A percentile compares a stretch with the other conserved stretches of the same genome.
phyloP scores from a whole-genome alignment of 306 rosid genomes.

The Crataegus laevigata region DNA sequence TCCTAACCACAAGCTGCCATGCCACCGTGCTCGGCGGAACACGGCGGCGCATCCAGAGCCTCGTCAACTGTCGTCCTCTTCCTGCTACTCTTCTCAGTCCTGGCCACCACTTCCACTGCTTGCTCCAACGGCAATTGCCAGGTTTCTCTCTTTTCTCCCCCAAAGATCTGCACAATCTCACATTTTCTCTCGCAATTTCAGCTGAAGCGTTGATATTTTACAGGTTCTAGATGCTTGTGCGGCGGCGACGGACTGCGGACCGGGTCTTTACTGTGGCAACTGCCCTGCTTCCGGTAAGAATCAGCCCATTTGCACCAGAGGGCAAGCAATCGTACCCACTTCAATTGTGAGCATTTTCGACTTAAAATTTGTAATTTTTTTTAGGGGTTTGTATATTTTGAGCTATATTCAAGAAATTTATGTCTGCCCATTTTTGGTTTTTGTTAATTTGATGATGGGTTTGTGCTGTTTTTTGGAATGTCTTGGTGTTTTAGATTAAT shows the following conservation, averaged over 20 bases:
- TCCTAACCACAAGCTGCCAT: slow-evolving; percentile 32
- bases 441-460: background rate
- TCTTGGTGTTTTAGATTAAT: slow-evolving; percentile 41
- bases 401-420: background rate
- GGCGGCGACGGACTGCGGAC: slow-evolving; percentile 56
- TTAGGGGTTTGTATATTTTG: background rate
- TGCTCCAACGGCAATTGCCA: slow-evolving; percentile 77
- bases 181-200: slow-evolving; percentile 7
- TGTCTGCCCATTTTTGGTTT: background rate
- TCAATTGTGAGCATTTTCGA: slow-evolving; percentile 42
- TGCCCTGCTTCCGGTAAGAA: slow-evolving; percentile 67
- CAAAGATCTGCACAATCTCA: slow-evolving; percentile 22
- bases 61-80: slow-evolving; percentile 21
- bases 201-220: slow-evolving; percentile 8
- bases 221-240: slow-evolving; percentile 80
- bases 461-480: background rate
- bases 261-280: slow-evolving; percentile 81
- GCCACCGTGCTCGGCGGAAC: slow-evolving; percentile 35
- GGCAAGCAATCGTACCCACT: slow-evolving; percentile 56
- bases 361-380: background rate
- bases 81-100: slow-evolving; percentile 26
- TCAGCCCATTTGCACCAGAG: slow-evolving; percentile 71
- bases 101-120: slow-evolving; percentile 35
- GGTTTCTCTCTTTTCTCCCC: slow-evolving; percentile 33
- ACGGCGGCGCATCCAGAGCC: slow-evolving; percentile 33